Conservation (phyloP, 1,284 basidiomycete species). For the Ceratobasidium sp. region DNA sequence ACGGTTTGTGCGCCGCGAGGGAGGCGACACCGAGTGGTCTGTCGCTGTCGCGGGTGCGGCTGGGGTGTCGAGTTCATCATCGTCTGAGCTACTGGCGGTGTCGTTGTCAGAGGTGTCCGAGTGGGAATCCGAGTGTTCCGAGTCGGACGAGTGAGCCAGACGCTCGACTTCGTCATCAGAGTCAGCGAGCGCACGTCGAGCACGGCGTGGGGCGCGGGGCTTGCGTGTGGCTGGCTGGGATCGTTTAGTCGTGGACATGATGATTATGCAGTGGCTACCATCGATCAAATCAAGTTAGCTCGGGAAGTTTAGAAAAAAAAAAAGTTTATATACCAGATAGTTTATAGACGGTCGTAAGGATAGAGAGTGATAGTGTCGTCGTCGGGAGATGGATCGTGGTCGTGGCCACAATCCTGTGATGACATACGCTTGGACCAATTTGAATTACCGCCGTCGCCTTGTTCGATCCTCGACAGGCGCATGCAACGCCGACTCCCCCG, state of each 20-base stretch:
- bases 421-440: slow-evolving; percentile 7
- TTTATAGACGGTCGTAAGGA: neutral
- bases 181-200: slow-evolving; percentile 22
- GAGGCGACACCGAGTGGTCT: slow-evolving; percentile 16
- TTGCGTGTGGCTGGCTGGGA: slow-evolving; percentile 11
- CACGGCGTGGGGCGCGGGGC: slow-evolving; percentile 25
- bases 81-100: neutral
- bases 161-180: slow-evolving; percentile 35
- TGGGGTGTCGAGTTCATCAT: slow-evolving; percentile 21
- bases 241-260: slow-evolving; percentile 22
- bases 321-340: neutral
- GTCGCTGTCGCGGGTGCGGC: slow-evolving; percentile 31
- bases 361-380: neutral
- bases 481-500: neutral
- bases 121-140: neutral
- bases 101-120: neutral
- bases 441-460: neutral
- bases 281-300: neutral
- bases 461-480: neutral
- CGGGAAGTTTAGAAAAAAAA: neutral
- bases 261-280: neutral
- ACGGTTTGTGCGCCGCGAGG: slow-evolving; percentile 18
- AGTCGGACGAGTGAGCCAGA: slow-evolving; percentile 17
- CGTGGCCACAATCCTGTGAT: slow-evolving; percentile 11
- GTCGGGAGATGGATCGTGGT: slow-evolving; percentile 13